Evolutionary conservation across 495 filamentous ascomycete species (phyloP).

Genomic region (Xanthoparmelia taractica): DNA sequence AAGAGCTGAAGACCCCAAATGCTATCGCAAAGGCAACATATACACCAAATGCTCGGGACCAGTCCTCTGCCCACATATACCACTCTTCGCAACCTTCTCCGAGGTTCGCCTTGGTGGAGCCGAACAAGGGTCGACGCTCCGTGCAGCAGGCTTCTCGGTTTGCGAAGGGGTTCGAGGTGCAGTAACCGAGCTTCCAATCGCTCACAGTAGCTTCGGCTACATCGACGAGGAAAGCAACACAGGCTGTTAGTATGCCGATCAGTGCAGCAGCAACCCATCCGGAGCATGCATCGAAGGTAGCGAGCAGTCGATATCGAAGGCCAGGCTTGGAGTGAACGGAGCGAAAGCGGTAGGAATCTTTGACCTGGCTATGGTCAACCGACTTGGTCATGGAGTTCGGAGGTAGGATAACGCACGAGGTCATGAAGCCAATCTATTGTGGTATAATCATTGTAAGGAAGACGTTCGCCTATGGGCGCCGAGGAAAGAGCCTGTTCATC

Average conservation of each 20-base stretch:
- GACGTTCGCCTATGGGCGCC: slow-evolving; percentile 44
- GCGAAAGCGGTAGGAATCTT: slow-evolving; percentile 48
- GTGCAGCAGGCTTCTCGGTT: slow-evolving; percentile 44
- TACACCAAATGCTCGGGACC: slow-evolving; percentile 36
- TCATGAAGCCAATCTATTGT: slow-evolving; percentile 56
- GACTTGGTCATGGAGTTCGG: not conserved
- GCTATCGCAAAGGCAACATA: slow-evolving; percentile 44
- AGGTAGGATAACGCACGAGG: slow-evolving; percentile 31
- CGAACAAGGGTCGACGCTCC: slow-evolving; percentile 27
- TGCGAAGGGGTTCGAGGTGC: slow-evolving; percentile 38
- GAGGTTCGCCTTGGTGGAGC: slow-evolving; percentile 19
- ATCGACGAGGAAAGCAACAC: slow-evolving; percentile 49
- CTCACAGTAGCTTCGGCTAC: slow-evolving; percentile 44
- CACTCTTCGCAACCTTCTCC: slow-evolving; percentile 36
- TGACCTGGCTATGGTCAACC: slow-evolving; percentile 35
- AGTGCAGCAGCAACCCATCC: slow-evolving; percentile 47
- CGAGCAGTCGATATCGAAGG: slow-evolving; percentile 30
- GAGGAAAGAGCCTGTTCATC: slow-evolving; percentile 38
- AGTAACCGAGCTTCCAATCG: slow-evolving; percentile 51
- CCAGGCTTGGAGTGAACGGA: slow-evolving; percentile 35
- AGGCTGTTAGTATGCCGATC: slow-evolving; percentile 48
- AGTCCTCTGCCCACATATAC: slow-evolving; percentile 38
- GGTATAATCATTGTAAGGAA: slow-evolving; percentile 52
- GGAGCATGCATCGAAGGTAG: slow-evolving; percentile 38
- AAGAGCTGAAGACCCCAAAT: slow-evolving; percentile 44